Evolutionary conservation across 306 rosid genomes (phyloP), one percentile per base, ranked within the genome.

Genomic region (Glycine latifolia): DNA sequence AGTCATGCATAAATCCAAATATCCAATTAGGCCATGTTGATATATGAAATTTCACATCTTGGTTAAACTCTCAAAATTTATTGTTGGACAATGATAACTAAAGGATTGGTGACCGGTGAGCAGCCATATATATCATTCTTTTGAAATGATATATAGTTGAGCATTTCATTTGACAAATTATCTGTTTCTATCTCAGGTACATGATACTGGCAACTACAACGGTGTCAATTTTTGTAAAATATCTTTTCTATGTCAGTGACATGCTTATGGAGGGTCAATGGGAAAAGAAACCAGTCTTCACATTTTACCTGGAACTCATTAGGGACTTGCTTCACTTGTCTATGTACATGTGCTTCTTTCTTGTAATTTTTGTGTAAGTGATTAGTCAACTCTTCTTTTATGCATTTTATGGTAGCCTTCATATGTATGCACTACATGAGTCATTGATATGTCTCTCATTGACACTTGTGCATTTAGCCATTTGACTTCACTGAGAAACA

Each of bases 201-300:
- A 93, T 96, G 99, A 96, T 96, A 79, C 87, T 96, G 76, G 98
- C 99, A 7, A 96, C 99, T 49, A 96, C 99, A 39, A 92, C 91
- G 3, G 94, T 96, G 73, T 87, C 99, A 35, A 92, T 91, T 47
- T 93, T 96, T 79, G 92, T 93, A 26, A 96, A 96, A 87, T 96
- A 93, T 71, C 78, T 93, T 81, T 96, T 96, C 92, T 96, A 93
- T 77, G 97, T 96, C 44, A 89, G 84, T 66, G 99, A 96, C 87
- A 88, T 91, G 89, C 94, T 96, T 78, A 96, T 93, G 99, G 99
- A 96, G 79, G 98, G 97, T 79, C 99, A 96, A 61, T 96, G 99
- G 99, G 99, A 96, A 89, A 93, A 37, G 84, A 96, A 93, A 85
- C 98, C 96, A 20, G 94, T 96, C 86, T 96, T 91, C 88, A 96